Conservation (phyloP, 192 early-diverging fungal genomes). For the Jimgerdemannia flammicorona region DNA sequence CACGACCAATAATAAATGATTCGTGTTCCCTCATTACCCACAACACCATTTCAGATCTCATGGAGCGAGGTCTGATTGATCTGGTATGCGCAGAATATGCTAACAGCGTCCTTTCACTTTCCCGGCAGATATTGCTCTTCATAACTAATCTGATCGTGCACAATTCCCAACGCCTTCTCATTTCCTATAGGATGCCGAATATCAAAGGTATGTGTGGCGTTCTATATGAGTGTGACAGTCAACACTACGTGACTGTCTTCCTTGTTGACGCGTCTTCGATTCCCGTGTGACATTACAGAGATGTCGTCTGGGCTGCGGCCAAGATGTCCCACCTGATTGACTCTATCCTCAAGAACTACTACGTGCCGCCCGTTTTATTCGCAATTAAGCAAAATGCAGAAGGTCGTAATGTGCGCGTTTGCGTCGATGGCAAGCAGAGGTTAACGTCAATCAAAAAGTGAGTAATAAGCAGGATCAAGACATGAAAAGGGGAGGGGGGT, state of each 20-base stretch:
- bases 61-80: not conserved
- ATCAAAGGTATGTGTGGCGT: not conserved
- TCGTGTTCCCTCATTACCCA: no score
- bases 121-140: no score
- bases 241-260: not conserved
- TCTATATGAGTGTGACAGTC: not conserved
- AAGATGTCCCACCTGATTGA: conserved; percentile 19
- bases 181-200: not conserved
- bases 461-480: not conserved
- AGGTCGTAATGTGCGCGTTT: conserved; percentile 16
- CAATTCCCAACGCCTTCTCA: not conserved
- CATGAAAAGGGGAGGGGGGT: no score
- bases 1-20: no score
- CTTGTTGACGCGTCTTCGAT: not conserved
- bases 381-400: conserved; percentile 10
- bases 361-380: conserved; percentile 25
- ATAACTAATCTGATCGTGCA: no score
- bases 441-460: conserved; percentile 25
- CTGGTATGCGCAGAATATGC: not conserved
- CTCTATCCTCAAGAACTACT: conserved; percentile 27
- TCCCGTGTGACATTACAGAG: not conserved
- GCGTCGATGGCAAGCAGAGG: conserved; percentile 29
- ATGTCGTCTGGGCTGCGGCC: conserved; percentile 5
- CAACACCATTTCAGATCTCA: not conserved
- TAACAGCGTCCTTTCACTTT: no score